phyloP scores from a whole-genome alignment of 371 early-diverging fungal genomes.

The Funneliformis caledonium region DNA sequence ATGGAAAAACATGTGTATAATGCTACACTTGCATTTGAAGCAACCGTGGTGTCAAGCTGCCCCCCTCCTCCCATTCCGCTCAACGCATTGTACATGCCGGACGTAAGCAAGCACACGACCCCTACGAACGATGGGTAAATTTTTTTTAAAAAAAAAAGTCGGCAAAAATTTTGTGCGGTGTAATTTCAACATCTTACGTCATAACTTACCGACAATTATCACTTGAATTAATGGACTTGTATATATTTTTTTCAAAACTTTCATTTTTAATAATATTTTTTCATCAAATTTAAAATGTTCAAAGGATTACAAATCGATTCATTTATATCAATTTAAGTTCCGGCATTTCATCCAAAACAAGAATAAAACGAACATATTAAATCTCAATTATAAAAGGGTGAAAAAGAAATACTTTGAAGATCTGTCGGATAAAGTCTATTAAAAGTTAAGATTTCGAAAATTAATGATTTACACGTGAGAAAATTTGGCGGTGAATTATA shows the following conservation, averaged over 20 bases:
- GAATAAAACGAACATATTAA: too few relatives aligned
- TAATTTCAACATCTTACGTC: neutral
- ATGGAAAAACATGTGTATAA: slow-evolving; percentile 72
- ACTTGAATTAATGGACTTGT: slow-evolving; percentile 35
- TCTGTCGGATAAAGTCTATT: too few relatives aligned
- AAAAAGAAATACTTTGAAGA: too few relatives aligned
- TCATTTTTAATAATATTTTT: too few relatives aligned
- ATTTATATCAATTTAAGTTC: too few relatives aligned
- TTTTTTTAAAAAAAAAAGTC: neutral
- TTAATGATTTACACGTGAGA: too few relatives aligned
- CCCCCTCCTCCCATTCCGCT: slow-evolving; percentile 71
- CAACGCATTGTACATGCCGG: slow-evolving; percentile 87
- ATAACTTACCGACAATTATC: slow-evolving; percentile 30
- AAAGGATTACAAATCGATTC: too few relatives aligned
- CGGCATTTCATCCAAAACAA: too few relatives aligned
- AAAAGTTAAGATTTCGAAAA: too few relatives aligned
- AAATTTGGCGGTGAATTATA: too few relatives aligned
- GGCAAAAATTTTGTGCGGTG: neutral
- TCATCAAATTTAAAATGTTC: too few relatives aligned
- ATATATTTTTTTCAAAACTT: neutral
- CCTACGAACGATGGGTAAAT: neutral
- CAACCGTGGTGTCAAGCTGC: slow-evolving; percentile 66
- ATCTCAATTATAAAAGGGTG: too few relatives aligned
- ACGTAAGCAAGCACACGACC: slow-evolving; percentile 4
- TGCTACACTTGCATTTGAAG: slow-evolving; percentile 71